Conservation (phyloP, 2,329 filamentous ascomycete species). For the Talaromyces islandicus region DNA sequence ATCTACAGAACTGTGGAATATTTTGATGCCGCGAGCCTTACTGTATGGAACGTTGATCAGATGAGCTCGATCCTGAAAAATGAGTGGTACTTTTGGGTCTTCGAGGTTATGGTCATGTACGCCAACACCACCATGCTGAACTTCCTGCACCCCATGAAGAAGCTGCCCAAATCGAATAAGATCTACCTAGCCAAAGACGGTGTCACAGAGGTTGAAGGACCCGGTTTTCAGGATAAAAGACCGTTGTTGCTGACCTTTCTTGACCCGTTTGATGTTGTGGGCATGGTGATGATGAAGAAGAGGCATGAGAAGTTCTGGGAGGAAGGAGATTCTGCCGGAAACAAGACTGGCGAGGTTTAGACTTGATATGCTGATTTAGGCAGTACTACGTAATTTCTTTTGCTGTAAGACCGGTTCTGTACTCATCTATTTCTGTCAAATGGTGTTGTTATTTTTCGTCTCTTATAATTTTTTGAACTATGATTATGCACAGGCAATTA, state of each 20-base stretch:
- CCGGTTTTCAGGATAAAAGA: slow-evolving; percentile 44
- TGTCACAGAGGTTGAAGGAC: slow-evolving; percentile 46
- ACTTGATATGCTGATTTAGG: not conserved
- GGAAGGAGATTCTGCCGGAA: not conserved
- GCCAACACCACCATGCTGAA: slow-evolving; percentile 48
- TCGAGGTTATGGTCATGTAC: slow-evolving; percentile 51
- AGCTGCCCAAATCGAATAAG: slow-evolving; percentile 43
- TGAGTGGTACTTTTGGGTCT: slow-evolving; percentile 56
- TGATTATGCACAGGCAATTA: no score
- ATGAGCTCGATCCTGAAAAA: slow-evolving; percentile 28
- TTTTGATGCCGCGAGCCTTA: slow-evolving; percentile 28
- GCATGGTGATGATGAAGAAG: slow-evolving; percentile 29
- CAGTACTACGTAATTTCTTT: no score
- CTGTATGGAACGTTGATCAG: slow-evolving; percentile 28
- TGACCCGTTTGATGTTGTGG: slow-evolving; percentile 38
- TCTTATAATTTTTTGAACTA: no score
- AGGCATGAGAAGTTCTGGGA: slow-evolving; percentile 38
- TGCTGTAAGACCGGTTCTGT: no score
- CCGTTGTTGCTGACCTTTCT: slow-evolving; percentile 38
- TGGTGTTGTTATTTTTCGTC: no score
- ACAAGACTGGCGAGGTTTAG: not conserved
- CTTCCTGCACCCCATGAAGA: slow-evolving; percentile 45
- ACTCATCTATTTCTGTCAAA: no score
- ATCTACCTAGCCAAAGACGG: slow-evolving; percentile 49
- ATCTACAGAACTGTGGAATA: slow-evolving; percentile 51